These are phyloP conservation scores for Neobulgaria alba DNA, from an alignment of 2,329 filamentous ascomycete genomes.

Conservation along the genomic window DNA sequence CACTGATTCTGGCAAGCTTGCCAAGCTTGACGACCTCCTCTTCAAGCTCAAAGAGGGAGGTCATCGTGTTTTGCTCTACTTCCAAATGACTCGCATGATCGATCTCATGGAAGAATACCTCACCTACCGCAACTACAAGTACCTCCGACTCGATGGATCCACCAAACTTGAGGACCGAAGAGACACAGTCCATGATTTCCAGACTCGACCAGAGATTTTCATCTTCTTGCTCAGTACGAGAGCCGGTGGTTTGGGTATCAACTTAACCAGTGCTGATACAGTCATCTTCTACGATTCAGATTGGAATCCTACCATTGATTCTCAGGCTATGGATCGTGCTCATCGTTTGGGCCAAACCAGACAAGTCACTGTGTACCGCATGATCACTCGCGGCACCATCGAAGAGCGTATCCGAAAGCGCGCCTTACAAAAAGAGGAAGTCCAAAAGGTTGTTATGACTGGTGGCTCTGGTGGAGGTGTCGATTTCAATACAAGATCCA, in stretches of 20 bases:
- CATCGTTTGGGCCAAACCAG: conserved; percentile 94
- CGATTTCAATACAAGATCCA: conserved; percentile 87
- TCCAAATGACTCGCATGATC: conserved; percentile 99
- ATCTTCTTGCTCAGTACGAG: conserved; percentile 94
- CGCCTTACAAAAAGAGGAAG: conserved; percentile 95
- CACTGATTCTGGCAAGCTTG: conserved; percentile 93
- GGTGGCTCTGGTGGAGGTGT: conserved; percentile 76
- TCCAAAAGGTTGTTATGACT: conserved; percentile 92
- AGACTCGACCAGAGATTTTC: conserved; percentile 88
- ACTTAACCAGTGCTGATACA: conserved; percentile 89
- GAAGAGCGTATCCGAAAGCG: conserved; percentile 97
- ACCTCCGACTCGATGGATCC: conserved; percentile 90
- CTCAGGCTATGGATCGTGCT: conserved; percentile 96
- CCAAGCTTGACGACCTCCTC: conserved; percentile 78
- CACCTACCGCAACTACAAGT: conserved; percentile 98
- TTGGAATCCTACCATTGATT: conserved; percentile 99
- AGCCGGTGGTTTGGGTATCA: conserved; percentile 96
- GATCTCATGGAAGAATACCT: conserved; percentile 98
- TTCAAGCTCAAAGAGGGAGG: conserved; percentile 84
- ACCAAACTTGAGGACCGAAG: conserved; percentile 95
- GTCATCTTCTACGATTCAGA: conserved; percentile 99
- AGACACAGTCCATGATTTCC: conserved; percentile 95
- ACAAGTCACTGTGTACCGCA: conserved; percentile 93
- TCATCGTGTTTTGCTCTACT: conserved; percentile 92
- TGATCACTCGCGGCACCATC: conserved; percentile 94